Base-by-base conservation (phyloP, 2,329 filamentous ascomycete species). In the Alternaria panax region DNA sequence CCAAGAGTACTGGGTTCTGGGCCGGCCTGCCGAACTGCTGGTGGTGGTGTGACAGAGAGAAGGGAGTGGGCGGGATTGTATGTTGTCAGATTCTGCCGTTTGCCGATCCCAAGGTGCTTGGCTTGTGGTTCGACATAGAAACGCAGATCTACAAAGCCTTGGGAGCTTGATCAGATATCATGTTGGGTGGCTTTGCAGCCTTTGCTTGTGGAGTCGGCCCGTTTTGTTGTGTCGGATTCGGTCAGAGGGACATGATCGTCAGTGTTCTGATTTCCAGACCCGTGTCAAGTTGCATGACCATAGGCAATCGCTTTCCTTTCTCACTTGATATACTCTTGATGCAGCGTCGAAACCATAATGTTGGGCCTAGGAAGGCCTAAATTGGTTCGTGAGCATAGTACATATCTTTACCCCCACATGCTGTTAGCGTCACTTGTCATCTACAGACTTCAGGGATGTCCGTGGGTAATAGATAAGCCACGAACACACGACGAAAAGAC, bases 31-130 rank as follows among this genome's bases (percentile, higher is more conserved):
- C 85, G 2, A 89, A 89, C 68, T 66, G 86, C 32, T 88, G 80
- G 71, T 88, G 86, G 86, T 88, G 85, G 86, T 80, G 76, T 43
- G 87, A 88, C 72, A 77, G 85, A 7, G 84, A 87, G 67, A 84
- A 83, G 42, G 86, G 84, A 0, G 76, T 88, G n/a, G 86, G 81
- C 0, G 72, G 73, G 12, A 72, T 76, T 32, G 68, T 75, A 18
- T 73, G 67, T 42, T 66, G 59, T 20, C 72, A 76, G 57, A 65
- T 74, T 25, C 55, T 75, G 18, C 74, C 72, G 22, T 76, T 75
- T 57, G 72, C 53, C 8, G 73, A 75, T 54, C 27, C 57, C 38
- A 69, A 69, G 43, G 71, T 75, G 16, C 51, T 59, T 27, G 56
- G 56, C 6, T 25, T 54, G 16, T 59, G 56, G 56, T 59, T 59